Conservation (phyloP, 768 basidiomycete species). For the Obba rivulosa region DNA sequence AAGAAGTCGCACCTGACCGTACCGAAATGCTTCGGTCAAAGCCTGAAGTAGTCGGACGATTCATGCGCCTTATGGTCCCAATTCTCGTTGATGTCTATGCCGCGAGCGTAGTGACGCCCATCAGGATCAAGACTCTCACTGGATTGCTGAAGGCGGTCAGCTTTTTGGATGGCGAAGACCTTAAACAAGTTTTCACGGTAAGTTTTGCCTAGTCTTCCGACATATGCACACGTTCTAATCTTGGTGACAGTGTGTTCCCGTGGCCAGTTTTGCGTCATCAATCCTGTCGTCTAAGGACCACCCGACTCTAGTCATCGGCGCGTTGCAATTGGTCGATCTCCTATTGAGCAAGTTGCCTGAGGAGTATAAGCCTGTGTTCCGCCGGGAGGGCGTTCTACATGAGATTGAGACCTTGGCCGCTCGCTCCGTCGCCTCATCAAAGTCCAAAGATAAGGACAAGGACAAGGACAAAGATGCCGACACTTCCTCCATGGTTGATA, state of each 20-base stretch:
- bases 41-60: slow-evolving; percentile 71
- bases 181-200: slow-evolving; percentile 76
- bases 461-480: slow-evolving; percentile 30
- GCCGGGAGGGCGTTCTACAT: slow-evolving; percentile 93
- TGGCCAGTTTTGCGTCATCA: slow-evolving; percentile 92
- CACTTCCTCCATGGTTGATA: slow-evolving; percentile 36
- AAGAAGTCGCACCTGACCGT: slow-evolving; percentile 45
- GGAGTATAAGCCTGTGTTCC: slow-evolving; percentile 84
- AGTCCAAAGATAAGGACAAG: slow-evolving; percentile 41
- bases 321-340: slow-evolving; percentile 90
- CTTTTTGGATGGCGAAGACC: slow-evolving; percentile 73
- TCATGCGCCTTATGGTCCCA: slow-evolving; percentile 86
- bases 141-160: slow-evolving; percentile 88
- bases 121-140: slow-evolving; percentile 84
- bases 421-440: slow-evolving; percentile 50
- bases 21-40: slow-evolving; percentile 73
- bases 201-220: slow-evolving; percentile 24
- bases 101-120: slow-evolving; percentile 87
- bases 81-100: slow-evolving; percentile 98
- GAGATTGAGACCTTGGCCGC: slow-evolving; percentile 80
- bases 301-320: slow-evolving; percentile 77
- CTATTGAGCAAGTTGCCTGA: slow-evolving; percentile 79
- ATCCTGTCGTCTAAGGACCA: slow-evolving; percentile 93
- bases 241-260: slow-evolving; percentile 71
- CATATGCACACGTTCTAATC: slow-evolving; percentile 8